Base-by-base conservation (phyloP, 2,329 filamentous ascomycete species). In the Akanthomyces muscarius region DNA sequence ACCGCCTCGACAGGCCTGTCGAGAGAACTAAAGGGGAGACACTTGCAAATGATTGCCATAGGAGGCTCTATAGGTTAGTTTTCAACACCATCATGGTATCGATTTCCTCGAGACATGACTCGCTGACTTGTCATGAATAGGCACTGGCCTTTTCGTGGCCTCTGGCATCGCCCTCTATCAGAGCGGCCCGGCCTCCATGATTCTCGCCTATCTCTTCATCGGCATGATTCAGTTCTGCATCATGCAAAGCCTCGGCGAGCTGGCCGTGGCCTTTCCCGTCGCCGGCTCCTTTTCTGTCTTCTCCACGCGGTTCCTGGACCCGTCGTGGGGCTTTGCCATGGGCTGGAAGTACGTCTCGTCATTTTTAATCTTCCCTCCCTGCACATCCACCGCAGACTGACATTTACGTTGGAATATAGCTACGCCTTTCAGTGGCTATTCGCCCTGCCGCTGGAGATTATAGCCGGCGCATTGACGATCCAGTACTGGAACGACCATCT, bases 1-100 rank as follows among this genome's bases (percentile, higher is more conserved):
- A 91, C 90, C 0, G 88, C 90, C 1, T 81, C 85, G 66, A 87
- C 89, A 56, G 84, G 87, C 23, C 80, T 96, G 41, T 84, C 88
- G 56, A 81, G 90, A 69, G 86, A 84, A 72, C 75, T 93, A 66
- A 92, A 92, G 75, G 85, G 85, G 23, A 82, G 90, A 63, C 92
- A 96, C 78, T 72, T 96, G 71, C 91, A 95, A 78, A 96, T 96
- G 92, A 96, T 96, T 78, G 91, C 92, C 13, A 93, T 96, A 68
- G 91, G 91, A 68, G 91, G 91, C 45, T 91, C 88, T 10, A 94
- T 95, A 69, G 89, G 88, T 84, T 76, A 11, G 69, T 66, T 23
- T 16, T 53, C 10, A 5, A 16, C 41, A n/a, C 3, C 11, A 36
- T 36, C 33, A 36, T 36, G 10, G 8, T 36, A 41, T 2, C 14